A percentile compares a stretch with the other conserved stretches of the same genome.
phyloP scores from a whole-genome alignment of 306 rosid genomes.

The Psophocarpus tetragonolobus region DNA sequence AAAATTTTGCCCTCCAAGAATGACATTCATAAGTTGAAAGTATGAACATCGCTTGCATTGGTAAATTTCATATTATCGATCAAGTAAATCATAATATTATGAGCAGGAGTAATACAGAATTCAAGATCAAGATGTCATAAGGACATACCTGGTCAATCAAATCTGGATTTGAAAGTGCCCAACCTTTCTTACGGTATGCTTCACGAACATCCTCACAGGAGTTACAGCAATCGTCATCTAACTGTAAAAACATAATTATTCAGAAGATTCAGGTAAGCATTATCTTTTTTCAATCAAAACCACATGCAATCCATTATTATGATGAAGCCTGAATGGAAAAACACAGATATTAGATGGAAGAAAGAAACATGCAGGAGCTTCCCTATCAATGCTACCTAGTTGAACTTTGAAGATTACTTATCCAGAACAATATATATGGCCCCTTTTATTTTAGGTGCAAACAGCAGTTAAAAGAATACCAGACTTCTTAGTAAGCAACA shows the following conservation, averaged over 20 bases:
- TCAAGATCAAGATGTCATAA: conserved; percentile 1
- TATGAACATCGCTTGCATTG: not conserved
- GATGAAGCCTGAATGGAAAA: conserved; percentile 17
- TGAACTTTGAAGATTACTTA: conserved; percentile 4
- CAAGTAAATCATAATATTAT: not conserved
- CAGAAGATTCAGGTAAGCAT: not conserved
- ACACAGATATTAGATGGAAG: not conserved
- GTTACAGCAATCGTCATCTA: conserved; percentile 93
- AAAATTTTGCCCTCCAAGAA: conserved; percentile 3
- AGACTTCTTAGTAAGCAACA: not conserved
- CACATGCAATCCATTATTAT: conserved; percentile 1
- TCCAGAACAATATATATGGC: conserved; percentile 1
- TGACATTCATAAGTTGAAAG: not conserved
- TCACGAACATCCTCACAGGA: conserved; percentile 96
- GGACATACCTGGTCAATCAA: conserved; percentile 82
- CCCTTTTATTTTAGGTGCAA: not conserved
- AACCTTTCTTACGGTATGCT: conserved; percentile 94
- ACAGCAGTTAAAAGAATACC: not conserved
- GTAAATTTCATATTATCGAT: not conserved
- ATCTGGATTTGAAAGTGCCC: conserved; percentile 96
- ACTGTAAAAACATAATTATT: conserved; percentile 43
- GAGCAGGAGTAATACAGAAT: conserved; percentile 18
- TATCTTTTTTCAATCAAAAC: not conserved
- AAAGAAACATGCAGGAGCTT: not conserved
- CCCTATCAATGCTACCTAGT: conserved; percentile 12